These are phyloP conservation scores for Didymosphaeria variabile DNA, from an alignment of 2,329 filamentous ascomycete genomes.

Conservation along the genomic window DNA sequence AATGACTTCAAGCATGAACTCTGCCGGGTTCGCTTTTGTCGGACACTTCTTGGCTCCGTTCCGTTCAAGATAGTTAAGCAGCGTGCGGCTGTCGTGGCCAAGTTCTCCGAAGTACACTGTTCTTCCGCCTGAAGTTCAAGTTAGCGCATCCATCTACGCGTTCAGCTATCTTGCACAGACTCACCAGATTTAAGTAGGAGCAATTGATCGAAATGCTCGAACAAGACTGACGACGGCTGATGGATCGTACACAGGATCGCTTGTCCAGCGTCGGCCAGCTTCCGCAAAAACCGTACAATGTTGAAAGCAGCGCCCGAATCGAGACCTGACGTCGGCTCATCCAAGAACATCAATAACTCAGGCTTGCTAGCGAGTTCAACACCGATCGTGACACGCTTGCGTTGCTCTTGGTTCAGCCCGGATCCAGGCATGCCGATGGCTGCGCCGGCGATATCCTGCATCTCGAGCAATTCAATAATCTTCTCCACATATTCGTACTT, in stretches of 20 bases:
- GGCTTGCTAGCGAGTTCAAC: constrained; percentile 71
- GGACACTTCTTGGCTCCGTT: constrained; percentile 64
- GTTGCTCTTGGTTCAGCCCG: constrained; percentile 67
- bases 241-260: constrained; percentile 76
- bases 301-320: constrained; percentile 75
- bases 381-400: constrained; percentile 72
- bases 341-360: constrained; percentile 77
- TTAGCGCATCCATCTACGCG: no score
- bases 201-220: constrained; percentile 72
- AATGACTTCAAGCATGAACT: constrained; percentile 60
- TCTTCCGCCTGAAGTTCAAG: constrained; percentile 57
- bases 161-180: not conserved
- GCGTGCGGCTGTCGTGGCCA: constrained; percentile 50
- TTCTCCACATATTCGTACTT: constrained; percentile 73
- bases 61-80: constrained; percentile 61
- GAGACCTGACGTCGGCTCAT: constrained; percentile 79
- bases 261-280: constrained; percentile 72
- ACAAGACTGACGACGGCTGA: constrained; percentile 73
- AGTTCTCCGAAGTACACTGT: constrained; percentile 73
- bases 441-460: constrained; percentile 71
- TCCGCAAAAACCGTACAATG: constrained; percentile 71
- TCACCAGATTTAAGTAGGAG: constrained; percentile 68
- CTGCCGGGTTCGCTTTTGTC: constrained; percentile 63
- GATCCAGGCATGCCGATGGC: constrained; percentile 66
- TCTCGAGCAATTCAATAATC: constrained; percentile 69